phyloP scores from a whole-genome alignment of 2,329 filamentous ascomycete genomes.

The Penicillium sp. region DNA sequence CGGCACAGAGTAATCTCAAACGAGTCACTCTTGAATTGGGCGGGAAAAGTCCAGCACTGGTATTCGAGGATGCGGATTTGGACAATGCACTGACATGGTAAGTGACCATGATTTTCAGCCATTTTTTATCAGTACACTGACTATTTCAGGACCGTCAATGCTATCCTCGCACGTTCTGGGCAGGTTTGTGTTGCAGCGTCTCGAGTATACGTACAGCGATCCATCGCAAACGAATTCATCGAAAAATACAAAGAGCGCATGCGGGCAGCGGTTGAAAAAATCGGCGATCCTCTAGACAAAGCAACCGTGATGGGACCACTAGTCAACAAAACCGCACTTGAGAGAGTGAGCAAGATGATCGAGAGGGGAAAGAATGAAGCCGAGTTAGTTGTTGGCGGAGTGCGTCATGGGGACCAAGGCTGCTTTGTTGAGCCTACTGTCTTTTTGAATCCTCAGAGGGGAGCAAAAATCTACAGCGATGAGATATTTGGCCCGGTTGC shows the following conservation, averaged over 20 bases:
- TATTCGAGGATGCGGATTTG: constrained; percentile 4
- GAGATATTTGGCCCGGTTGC: constrained; percentile 5
- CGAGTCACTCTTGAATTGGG: constrained; percentile 3
- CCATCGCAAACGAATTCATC: not conserved
- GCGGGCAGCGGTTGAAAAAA: not conserved
- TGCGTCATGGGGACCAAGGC: not conserved
- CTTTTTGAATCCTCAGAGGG: constrained; percentile 1
- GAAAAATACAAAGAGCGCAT: constrained; percentile 4
- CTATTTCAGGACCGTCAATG: constrained; percentile 6
- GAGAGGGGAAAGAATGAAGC: constrained; percentile 2
- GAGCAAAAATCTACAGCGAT: not conserved
- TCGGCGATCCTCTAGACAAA: constrained; percentile 1
- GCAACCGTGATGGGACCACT: not conserved
- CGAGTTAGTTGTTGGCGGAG: not conserved
- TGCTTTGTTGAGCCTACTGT: constrained; percentile 7
- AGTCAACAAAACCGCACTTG: not conserved
- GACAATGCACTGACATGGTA: constrained; percentile 5
- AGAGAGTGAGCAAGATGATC: not conserved
- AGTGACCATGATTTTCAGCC: not conserved
- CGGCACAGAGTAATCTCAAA: constrained; percentile 4
- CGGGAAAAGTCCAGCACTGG: constrained; percentile 5
- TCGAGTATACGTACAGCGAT: constrained; percentile 3
- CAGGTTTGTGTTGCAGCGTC: constrained; percentile 4
- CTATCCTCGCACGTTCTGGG: constrained; percentile 1
- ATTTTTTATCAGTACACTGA: no score